Evolutionary conservation across 179 eudicot species (phyloP).

Genomic region (Vitellaria paradoxa): DNA sequence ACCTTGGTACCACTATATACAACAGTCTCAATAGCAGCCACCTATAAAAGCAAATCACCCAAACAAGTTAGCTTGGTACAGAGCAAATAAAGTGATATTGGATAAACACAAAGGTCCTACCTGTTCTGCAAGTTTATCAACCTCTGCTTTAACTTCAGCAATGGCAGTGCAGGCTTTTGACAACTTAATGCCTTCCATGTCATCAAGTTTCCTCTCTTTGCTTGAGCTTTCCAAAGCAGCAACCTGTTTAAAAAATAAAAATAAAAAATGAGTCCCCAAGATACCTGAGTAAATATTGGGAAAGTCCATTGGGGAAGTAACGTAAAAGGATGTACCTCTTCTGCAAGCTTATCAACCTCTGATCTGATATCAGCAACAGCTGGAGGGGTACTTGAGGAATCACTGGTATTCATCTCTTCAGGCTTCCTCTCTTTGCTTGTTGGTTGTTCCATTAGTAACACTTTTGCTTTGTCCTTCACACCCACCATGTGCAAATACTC

Average conservation of each 20-base stretch:
- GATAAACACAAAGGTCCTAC: conserved; percentile 30
- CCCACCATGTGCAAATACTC: conserved; percentile 59
- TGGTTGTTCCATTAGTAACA: conserved; percentile 55
- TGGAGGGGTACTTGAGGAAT: conserved; percentile 34
- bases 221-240: conserved; percentile 42
- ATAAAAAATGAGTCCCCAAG: neutral
- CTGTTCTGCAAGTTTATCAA: conserved; percentile 66
- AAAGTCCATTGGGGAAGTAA: neutral
- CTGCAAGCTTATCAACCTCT: conserved; percentile 41
- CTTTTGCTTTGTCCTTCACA: conserved; percentile 66
- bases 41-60: conserved; percentile 33
- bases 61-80: neutral
- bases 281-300: neutral
- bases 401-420: conserved; percentile 47
- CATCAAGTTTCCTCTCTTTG: conserved; percentile 50
- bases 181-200: conserved; percentile 29
- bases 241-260: conserved; percentile 22
- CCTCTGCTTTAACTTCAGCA: conserved; percentile 19
- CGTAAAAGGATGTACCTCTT: conserved; percentile 44
- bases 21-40: conserved; percentile 48
- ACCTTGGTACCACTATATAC: conserved; percentile 58
- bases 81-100: neutral
- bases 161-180: conserved; percentile 55
- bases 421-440: conserved; percentile 40
- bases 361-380: conserved; percentile 36